Evolutionary conservation across 768 basidiomycete species (phyloP).

Genomic region (Leucocoprinus sp.): DNA sequence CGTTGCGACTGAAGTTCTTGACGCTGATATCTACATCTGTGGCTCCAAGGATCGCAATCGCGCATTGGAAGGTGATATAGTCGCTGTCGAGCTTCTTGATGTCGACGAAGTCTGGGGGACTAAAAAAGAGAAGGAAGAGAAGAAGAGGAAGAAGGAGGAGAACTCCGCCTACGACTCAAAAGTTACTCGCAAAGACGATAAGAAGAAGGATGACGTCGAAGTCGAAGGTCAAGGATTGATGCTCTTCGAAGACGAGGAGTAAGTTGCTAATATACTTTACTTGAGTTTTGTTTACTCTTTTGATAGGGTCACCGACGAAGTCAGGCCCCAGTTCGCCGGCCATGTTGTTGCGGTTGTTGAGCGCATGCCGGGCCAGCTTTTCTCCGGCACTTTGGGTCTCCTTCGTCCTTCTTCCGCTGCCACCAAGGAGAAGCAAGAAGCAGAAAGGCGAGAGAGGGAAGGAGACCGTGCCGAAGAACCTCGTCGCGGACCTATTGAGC

Average conservation of each 20-base stretch:
- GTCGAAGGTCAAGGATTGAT: conserved; percentile 97
- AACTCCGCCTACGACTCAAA: conserved; percentile 90
- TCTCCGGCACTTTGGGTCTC: conserved; percentile 93
- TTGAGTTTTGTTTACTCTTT: conserved; percentile 7
- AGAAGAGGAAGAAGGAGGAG: conserved; percentile 99
- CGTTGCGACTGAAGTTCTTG: conserved; percentile 94
- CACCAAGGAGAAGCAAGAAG: conserved; percentile 98
- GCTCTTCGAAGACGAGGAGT: conserved; percentile 98
- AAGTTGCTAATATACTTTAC: conserved; percentile 17
- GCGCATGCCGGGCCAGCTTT: conserved; percentile 97
- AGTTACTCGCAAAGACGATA: conserved; percentile 81
- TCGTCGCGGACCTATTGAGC: conserved; percentile 68
- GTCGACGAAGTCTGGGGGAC: conserved; percentile 98
- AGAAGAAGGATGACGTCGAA: conserved; percentile 99
- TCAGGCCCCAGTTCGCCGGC: conserved; percentile 96
- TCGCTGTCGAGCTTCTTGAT: conserved; percentile 94
- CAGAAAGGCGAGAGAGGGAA: conserved; percentile 94
- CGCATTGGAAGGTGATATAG: conserved; percentile 96
- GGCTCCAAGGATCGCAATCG: conserved; percentile 98
- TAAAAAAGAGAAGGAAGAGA: conserved; percentile 99
- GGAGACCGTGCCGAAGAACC: conserved; percentile 86
- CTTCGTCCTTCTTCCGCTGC: conserved; percentile 94
- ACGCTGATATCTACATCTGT: conserved; percentile 98
- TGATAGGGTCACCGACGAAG: conserved; percentile 86
- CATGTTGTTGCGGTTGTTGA: conserved; percentile 99